Evolutionary conservation across 345 rosid genomes (phyloP).

Genomic region (Eucalyptus sp.): DNA sequence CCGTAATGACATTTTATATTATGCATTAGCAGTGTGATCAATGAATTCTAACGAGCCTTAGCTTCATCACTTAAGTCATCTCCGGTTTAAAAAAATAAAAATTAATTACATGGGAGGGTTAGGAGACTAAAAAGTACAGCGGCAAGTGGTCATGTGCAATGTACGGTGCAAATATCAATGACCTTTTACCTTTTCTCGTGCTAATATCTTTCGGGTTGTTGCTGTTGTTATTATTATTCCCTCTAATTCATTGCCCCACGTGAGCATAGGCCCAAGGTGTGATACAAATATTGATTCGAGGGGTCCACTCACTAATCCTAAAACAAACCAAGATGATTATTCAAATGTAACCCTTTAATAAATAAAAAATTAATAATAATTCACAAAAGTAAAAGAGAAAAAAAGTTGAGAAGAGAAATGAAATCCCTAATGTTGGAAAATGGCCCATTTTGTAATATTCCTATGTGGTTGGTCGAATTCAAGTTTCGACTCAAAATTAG

Average conservation of each 20-base stretch:
- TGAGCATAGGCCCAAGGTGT: neutral
- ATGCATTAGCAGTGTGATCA: neutral
- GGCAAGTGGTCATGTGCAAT: neutral
- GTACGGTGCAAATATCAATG: neutral
- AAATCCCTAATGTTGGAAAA: neutral
- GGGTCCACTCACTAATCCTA: neutral
- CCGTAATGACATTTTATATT: neutral
- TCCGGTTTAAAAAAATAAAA: neutral
- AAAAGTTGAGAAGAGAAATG: neutral
- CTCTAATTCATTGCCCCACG: neutral
- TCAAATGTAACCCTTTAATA: neutral
- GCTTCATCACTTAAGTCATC: neutral
- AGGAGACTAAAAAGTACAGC: neutral
- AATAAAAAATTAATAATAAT: neutral
- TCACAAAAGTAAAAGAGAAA: neutral
- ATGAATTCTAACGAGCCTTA: neutral
- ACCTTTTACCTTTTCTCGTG: neutral
- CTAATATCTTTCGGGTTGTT: neutral
- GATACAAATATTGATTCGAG: neutral
- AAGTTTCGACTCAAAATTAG: neutral
- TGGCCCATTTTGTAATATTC: neutral
- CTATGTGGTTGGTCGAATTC: neutral
- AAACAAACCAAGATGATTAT: neutral
- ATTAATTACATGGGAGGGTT: neutral
- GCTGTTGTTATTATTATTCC: neutral